Evolutionary conservation across 805 yeast species (phyloP).

Genomic region (Kuraishia borneana): DNA sequence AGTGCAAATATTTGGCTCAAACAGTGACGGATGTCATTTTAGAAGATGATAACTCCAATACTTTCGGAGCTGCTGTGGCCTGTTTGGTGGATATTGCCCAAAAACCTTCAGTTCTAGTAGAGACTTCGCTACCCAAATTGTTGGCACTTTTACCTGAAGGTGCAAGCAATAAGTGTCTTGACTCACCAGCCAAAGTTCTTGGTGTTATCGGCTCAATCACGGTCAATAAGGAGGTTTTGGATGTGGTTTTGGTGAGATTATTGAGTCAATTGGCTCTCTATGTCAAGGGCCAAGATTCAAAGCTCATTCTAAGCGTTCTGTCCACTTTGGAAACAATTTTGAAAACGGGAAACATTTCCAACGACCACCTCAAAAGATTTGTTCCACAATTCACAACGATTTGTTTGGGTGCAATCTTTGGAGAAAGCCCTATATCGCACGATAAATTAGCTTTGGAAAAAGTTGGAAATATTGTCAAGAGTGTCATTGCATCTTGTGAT

Average conservation of each 20-base stretch:
- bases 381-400: slow-evolving; percentile 25
- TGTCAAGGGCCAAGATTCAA: slow-evolving; percentile 5
- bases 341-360: slow-evolving; percentile 7
- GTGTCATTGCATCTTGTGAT: slow-evolving; percentile 27
- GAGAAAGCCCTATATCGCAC: slow-evolving; percentile 6
- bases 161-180: slow-evolving; percentile 11
- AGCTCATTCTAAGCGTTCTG: slow-evolving; percentile 15
- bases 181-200: slow-evolving; percentile 21
- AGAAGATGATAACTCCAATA: slow-evolving; percentile 36
- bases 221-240: slow-evolving; percentile 30
- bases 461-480: slow-evolving; percentile 28
- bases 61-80: slow-evolving; percentile 40
- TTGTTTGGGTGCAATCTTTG: slow-evolving; percentile 4
- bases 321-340: slow-evolving; percentile 10
- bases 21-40: slow-evolving; percentile 53
- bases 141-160: slow-evolving; percentile 38
- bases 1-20: slow-evolving; percentile 50
- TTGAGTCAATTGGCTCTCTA: slow-evolving; percentile 23
- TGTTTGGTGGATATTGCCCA: slow-evolving; percentile 42
- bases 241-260: slow-evolving; percentile 29
- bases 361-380: slow-evolving; percentile 29
- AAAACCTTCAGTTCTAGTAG: slow-evolving; percentile 30
- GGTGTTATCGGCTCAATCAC: slow-evolving; percentile 25
- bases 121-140: slow-evolving; percentile 39
- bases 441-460: slow-evolving; percentile 22